Conservation (phyloP, 2,329 filamentous ascomycete genomes). For the Epichloe gansuensis region DNA sequence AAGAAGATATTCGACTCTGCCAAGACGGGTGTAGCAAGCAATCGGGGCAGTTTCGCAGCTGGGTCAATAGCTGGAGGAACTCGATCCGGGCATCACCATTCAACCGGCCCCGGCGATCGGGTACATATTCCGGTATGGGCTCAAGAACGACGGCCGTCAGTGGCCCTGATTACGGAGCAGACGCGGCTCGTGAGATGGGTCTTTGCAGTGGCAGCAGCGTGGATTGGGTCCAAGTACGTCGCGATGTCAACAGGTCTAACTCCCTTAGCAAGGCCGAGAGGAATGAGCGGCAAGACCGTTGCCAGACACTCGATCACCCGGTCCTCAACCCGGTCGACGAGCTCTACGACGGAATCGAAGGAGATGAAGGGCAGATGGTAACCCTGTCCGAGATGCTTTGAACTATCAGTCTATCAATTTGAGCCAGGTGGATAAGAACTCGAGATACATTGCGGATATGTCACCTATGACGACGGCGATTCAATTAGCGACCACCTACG, state of each 20-base stretch:
- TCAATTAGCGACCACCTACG: conserved; percentile 76
- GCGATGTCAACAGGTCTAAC: conserved; percentile 92
- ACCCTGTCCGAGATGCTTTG: conserved; percentile 68
- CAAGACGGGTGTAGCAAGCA: conserved; percentile 85
- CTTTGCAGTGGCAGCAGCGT: conserved; percentile 42
- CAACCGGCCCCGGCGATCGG: conserved; percentile 25
- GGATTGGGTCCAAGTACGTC: conserved; percentile 95
- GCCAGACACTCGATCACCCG: conserved; percentile 87
- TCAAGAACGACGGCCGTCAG: conserved; percentile 26
- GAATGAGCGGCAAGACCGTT: conserved; percentile 73
- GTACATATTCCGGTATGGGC: conserved; percentile 32
- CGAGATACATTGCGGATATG: conserved; percentile 74
- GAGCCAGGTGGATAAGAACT: conserved; percentile 86
- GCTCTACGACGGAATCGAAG: conserved; percentile 71
- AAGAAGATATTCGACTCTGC: conserved; percentile 91
- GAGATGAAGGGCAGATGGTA: conserved; percentile 79
- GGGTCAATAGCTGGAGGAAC: conserved; percentile 27
- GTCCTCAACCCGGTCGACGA: conserved; percentile 84
- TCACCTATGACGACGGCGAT: conserved; percentile 72
- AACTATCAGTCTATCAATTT: conserved; percentile 75
- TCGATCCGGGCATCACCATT: conserved; percentile 31
- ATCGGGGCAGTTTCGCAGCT: conserved; percentile 70
- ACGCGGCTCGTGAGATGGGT: conserved; percentile 59
- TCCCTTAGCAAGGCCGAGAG: conserved; percentile 83
- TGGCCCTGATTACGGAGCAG: conserved; percentile 27